Evolutionary conservation across 441 rosid species (phyloP).

Genomic region (Populus hybrid): DNA sequence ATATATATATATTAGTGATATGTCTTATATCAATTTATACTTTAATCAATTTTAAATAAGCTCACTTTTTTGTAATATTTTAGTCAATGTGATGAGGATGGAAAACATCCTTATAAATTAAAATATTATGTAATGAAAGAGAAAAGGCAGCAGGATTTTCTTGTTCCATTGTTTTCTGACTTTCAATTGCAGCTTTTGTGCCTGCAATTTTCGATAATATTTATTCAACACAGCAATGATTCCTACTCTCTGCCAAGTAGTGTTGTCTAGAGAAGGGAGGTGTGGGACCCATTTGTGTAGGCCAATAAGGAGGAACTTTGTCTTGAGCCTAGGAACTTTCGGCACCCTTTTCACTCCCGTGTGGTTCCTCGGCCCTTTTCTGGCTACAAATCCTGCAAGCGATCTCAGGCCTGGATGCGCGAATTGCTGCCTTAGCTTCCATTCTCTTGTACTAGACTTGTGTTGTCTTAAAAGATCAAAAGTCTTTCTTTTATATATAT

Average conservation of each 20-base stretch:
- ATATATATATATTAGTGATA: too few relatives aligned
- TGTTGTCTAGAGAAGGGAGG: background rate
- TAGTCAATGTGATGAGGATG: too few relatives aligned
- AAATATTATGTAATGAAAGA: too few relatives aligned
- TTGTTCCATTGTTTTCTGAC: background rate
- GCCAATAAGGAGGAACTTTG: conserved; percentile 13
- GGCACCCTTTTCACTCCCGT: background rate
- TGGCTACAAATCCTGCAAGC: background rate
- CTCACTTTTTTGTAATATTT: too few relatives aligned
- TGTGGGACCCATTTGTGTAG: conserved; percentile 10
- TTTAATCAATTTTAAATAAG: too few relatives aligned
- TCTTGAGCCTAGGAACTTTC: background rate
- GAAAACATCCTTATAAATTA: too few relatives aligned
- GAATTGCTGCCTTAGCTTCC: background rate
- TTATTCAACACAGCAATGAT: background rate
- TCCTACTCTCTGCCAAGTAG: background rate
- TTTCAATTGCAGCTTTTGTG: background rate
- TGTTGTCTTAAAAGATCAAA: too few relatives aligned
- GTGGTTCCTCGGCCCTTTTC: background rate
- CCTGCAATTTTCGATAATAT: background rate
- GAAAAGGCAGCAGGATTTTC: background rate
- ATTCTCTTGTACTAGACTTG: too few relatives aligned
- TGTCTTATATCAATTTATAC: too few relatives aligned
- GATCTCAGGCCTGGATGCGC: background rate
- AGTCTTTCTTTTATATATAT: too few relatives aligned